A percentile compares a stretch with the other conserved stretches of the same genome.
Evolutionary conservation across 371 early-diverging fungal species (phyloP).

Genomic region (Sporodiniella umbellata): DNA sequence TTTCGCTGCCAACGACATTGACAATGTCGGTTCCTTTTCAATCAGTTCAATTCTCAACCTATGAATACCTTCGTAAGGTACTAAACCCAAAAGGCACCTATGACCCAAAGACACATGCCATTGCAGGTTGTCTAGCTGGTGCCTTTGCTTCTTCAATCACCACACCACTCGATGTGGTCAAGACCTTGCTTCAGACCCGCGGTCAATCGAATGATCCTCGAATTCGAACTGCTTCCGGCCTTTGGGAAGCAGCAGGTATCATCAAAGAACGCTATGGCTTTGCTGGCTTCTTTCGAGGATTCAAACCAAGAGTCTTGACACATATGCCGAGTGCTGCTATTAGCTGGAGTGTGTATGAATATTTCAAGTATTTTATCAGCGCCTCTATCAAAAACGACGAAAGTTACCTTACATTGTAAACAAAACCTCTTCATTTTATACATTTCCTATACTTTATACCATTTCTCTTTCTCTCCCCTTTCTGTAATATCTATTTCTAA

Average conservation of each 20-base stretch:
- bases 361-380: conserved; percentile 70
- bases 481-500: too few species aligned
- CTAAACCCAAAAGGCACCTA: conserved; percentile 79
- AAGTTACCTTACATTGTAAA: conserved; percentile 5
- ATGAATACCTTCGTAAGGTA: conserved; percentile 77
- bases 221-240: conserved; percentile 66
- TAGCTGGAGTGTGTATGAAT: conserved; percentile 88
- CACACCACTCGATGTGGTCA: conserved; percentile 88
- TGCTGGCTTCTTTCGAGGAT: conserved; percentile 75
- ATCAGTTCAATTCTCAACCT: conserved; percentile 84
- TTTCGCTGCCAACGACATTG: conserved; percentile 90
- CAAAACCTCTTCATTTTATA: background rate
- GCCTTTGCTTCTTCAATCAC: conserved; percentile 82
- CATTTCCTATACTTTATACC: background rate
- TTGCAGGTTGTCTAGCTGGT: conserved; percentile 86
- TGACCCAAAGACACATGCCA: conserved; percentile 77
- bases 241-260: conserved; percentile 63
- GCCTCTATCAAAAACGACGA: conserved; percentile 2
- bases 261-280: conserved; percentile 73
- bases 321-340: conserved; percentile 92
- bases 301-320: conserved; percentile 74
- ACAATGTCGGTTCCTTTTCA: conserved; percentile 91
- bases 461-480: too few species aligned
- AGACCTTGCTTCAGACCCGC: conserved; percentile 88
- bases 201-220: conserved; percentile 64